Evolutionary conservation across 371 early-diverging fungal genomes (phyloP), one percentile per base, ranked within the genome.

Genomic region (Mucor indicus): DNA sequence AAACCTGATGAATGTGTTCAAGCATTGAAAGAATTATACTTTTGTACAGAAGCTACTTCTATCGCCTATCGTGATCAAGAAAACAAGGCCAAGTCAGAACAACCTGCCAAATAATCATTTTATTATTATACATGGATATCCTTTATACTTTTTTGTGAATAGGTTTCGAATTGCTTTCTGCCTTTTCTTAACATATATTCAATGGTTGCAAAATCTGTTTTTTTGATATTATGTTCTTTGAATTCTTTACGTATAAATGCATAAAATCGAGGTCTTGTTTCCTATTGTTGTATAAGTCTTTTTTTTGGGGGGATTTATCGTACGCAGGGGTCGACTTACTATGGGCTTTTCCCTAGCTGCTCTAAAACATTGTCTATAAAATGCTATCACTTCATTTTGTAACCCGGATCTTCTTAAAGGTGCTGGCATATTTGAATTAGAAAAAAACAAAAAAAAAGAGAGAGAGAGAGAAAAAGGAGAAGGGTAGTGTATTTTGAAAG

Each of bases 1-100:
- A 73, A 84, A 19, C 90, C 90, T 5, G 73, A 81, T 10, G 62
- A 77, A 33, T 90, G 90, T 51, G 59, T 80, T 5, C 72, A 76
- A 25, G 64, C 74, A n/a, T 68, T 85, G 33, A 79, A 75, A 40
- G 75, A 76, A 1, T 67, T 85, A 2, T 81, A 81, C 50, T 55
- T 73, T 29, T 85, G 85, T 58, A 85, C 83, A 0, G 83, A 85
- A 50, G 83, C 65, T 44, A 79, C 73, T 4, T 61, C 73, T 10
- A 60, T 63, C 16, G 57, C 62, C 25, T 77, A 64, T 39, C 61
- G 63, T 19, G 62, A 64, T 21, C 55, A 67, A 44, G 39, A 60
- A 40, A 47, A n/a, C n/a, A n/a, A 44, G 29, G 50, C 55, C 5
- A 38, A 40, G 52, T 8, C 27, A 49, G 33, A 30, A 30, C 25